Evolutionary conservation across 2,329 filamentous ascomycete genomes (phyloP), one percentile per base, ranked within the genome.

Genomic region (Beauveria sp.): DNA sequence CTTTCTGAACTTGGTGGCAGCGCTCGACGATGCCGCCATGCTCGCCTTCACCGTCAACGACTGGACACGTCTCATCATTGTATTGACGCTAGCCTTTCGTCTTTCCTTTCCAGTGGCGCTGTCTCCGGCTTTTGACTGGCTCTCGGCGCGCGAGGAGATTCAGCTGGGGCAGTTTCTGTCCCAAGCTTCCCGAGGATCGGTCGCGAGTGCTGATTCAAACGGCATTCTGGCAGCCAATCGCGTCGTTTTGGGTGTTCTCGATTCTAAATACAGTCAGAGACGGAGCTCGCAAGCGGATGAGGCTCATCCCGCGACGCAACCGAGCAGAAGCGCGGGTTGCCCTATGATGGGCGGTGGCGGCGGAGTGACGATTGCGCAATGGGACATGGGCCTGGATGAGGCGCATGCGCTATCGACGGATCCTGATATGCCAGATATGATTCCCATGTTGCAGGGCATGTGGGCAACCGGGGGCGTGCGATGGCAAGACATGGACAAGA

Each of bases 11-110:
- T 40, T 59, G 34, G 51, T 63, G 9, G 46, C 46, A 12, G 60
- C 28, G n/a, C 40, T 62, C 18, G 55, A 54, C 14, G 60, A 62
- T 30, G 22, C 16, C n/a, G 43, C 34, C 8, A 30, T 62, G 38
- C 46, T 59, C 40, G 57, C 60, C 3, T 62, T 62, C 18, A 62
- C 60, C n/a, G 38, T 59, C 45, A 62, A 59, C 28, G 60, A 62
- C 47, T 62, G 60, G 60, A 59, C 60, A 14, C 53, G 47, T 14
- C 55, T 62, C 24, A 62, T 62, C 2, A 50, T 59, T 18, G 24
- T 59, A 16, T n/a, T 62, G 14, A 62, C 60, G 9, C 22, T 62
- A 8, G 46, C 60, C 2, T 62, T 59, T 38, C 60, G 60, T 8
- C 43, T 62, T 2, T 62, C 60, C 10, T 62, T 62, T 42, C 60